Evolutionary conservation across 441 rosid species (phyloP), one percentile per base, ranked within the genome.

Genomic region (Pelargonium cotyledonis): DNA sequence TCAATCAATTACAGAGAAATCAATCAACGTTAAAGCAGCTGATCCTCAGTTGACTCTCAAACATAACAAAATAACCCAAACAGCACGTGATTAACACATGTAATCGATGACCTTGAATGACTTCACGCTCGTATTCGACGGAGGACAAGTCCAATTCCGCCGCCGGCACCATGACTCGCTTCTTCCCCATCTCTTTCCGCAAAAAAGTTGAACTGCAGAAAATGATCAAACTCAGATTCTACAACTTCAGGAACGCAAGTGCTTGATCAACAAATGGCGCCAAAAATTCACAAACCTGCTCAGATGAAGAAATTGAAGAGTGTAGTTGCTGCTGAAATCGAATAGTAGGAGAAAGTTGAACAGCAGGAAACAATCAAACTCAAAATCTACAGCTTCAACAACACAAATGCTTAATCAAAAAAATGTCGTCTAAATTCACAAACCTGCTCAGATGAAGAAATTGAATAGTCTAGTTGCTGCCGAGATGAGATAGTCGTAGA

Each of bases 51-150:
- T 46, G 31, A 26, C 31, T 26, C 31, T 26, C 1, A 26, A 2
- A 26, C 1, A 26, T 2, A 26, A 26, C 31, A 8, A 8, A 46
- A 46, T 46, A 8, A 8, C 19, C 35, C 63, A 60, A 60, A 60
- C 10, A 60, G 12, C 63, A 60, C 2, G 16, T 12, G 31, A 51
- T n/a, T 6, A 14, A 47, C 61, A 31, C 6, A 29, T 18, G 31
- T 16, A 14, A 49, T 10, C n/a, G 47, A 15, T 49, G 68, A 91
- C 97, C 95, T 85, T 89, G 83, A 76, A 88, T 55, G 12, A 65
- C 80, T 76, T 83, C 85, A 63, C 66, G 75, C 77, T 89, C 81
- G 65, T 91, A 91, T 75, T 80, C 75, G 62, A 89, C 84, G 41
- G 78, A 5, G 9, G 95, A 80, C 72, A 84, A 72, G 72, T 91